A percentile compares a stretch with the other conserved stretches of the same genome.
phyloP scores from a whole-genome alignment of 441 rosid species.

The Melastoma candidum region DNA sequence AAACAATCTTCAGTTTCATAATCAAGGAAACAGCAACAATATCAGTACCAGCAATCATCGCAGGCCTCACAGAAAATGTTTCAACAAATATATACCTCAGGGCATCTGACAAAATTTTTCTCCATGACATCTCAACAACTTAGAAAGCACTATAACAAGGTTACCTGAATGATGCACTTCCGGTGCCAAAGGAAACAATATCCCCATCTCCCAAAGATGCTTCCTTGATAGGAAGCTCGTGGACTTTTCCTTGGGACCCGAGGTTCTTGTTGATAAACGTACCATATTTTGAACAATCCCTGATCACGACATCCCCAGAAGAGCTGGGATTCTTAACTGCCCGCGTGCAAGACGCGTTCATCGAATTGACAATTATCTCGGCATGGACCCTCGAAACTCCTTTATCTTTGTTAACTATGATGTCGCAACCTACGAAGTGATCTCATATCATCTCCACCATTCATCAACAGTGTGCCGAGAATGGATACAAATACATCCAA shows the following conservation, averaged over 20 bases:
- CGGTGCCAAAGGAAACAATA: conserved; percentile 71
- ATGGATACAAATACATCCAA: neutral
- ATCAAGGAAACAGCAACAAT: neutral
- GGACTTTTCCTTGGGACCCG: conserved; percentile 44
- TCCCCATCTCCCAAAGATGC: conserved; percentile 56
- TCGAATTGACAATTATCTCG: conserved; percentile 51
- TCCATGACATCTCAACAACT: too few species aligned
- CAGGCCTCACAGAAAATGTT: neutral
- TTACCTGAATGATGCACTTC: conserved; percentile 75
- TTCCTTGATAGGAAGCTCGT: conserved; percentile 56
- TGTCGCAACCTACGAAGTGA: conserved; percentile 55
- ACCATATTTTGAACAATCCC: conserved; percentile 87
- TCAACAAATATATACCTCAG: too few species aligned
- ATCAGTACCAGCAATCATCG: neutral
- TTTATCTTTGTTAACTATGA: conserved; percentile 67
- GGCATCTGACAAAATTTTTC: too few species aligned
- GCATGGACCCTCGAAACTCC: conserved; percentile 89
- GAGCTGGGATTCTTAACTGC: conserved; percentile 15
- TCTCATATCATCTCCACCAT: neutral
- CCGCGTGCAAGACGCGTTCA: conserved; percentile 20
- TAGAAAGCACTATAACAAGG: neutral
- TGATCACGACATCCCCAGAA: conserved; percentile 36
- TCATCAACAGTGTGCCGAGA: neutral
- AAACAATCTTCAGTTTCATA: neutral
- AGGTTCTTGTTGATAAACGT: conserved; percentile 48